Base-by-base conservation (phyloP, 2,329 filamentous ascomycete species). In the Peltaster fructicola region DNA sequence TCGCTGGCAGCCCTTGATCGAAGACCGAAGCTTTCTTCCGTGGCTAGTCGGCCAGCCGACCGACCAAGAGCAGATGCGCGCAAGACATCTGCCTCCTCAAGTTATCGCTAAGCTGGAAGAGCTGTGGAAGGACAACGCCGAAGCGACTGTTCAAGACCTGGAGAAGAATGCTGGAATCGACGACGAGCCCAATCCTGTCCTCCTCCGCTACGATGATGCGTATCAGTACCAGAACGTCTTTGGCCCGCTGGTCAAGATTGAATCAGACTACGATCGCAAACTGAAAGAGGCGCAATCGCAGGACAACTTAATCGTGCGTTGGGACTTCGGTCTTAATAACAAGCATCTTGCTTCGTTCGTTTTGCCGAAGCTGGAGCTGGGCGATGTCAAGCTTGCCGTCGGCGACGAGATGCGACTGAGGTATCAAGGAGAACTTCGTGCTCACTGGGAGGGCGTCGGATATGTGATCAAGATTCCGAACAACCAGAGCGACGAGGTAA, bases 401-500 rank as follows among this genome's bases (percentile, higher is more conserved):
- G 88, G 88, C 33, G 88, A 98, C 45, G 88, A 98, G 52, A 98
- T 98, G 88, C 77, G 88, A 20, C 62, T 98, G 35, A 81, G 88
- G 40, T 98, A 98, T 56, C 90, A 81, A 38, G 88, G 90, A 38
- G 88, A 95, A 52, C 62, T 98, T 24, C 78, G 84, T 20, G 68
- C 78, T 8, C 71, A 80, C 30, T 98, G 88, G 88, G 88, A 98
- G 50, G 88, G 88, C 17, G 88, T 98, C 16, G 88, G 88, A 36
- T 98, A 98, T 52, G 88, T 98, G 32, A 84, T 95, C 58, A 98
- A 98, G 58, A 95, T 98, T 31, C 90, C 88, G 12, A 95, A 98
- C 63, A 95, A 95, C 53, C 82, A 92, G 57, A 93, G 84, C 8
- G 88, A 98, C 44, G 85, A 98, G 50, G 88, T 98, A 25, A 90